These are phyloP conservation scores for Diplosphaera chodatii DNA, from an alignment of 139 green algal species.

Conservation along the genomic window DNA sequence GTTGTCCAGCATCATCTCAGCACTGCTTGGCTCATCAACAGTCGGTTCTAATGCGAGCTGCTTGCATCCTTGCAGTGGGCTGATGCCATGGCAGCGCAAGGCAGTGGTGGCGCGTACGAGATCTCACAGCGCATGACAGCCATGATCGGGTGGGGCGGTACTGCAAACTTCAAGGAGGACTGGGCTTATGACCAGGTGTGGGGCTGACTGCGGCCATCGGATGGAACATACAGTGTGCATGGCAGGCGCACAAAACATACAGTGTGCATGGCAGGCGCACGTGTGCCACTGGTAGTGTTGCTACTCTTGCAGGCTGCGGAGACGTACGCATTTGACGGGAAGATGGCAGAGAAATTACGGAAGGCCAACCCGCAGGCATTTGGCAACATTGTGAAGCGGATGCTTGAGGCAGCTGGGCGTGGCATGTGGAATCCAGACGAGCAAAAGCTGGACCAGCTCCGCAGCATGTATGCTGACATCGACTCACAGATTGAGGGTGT, in stretches of 20 bases:
- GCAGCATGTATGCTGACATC: slow-evolving; percentile 74
- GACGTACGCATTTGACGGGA: slow-evolving; percentile 85
- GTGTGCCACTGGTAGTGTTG: too few species aligned
- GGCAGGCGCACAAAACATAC: too few species aligned
- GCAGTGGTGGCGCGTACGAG: slow-evolving; percentile 93
- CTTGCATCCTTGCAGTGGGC: slow-evolving; percentile 66
- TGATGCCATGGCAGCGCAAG: slow-evolving; percentile 82
- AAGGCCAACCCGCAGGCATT: slow-evolving; percentile 74
- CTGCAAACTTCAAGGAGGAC: slow-evolving; percentile 79
- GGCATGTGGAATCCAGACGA: slow-evolving; percentile 87
- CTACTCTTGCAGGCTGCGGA: slow-evolving; percentile 62
- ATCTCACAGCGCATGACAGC: slow-evolving; percentile 90
- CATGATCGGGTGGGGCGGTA: slow-evolving; percentile 92
- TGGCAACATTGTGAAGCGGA: slow-evolving; percentile 73
- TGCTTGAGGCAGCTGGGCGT: slow-evolving; percentile 88
- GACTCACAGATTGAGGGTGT: slow-evolving; percentile 92
- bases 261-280: too few species aligned
- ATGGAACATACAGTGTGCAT: too few species aligned
- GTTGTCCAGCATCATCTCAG: too few species aligned
- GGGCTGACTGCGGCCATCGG: too few species aligned
- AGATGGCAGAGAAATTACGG: slow-evolving; percentile 72
- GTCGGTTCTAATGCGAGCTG: too few species aligned
- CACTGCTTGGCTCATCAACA: too few species aligned
- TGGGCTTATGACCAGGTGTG: slow-evolving; percentile 85
- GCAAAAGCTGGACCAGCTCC: slow-evolving; percentile 60